phyloP scores from a whole-genome alignment of 1,284 basidiomycete species.

The Ganoderma multipileum region DNA sequence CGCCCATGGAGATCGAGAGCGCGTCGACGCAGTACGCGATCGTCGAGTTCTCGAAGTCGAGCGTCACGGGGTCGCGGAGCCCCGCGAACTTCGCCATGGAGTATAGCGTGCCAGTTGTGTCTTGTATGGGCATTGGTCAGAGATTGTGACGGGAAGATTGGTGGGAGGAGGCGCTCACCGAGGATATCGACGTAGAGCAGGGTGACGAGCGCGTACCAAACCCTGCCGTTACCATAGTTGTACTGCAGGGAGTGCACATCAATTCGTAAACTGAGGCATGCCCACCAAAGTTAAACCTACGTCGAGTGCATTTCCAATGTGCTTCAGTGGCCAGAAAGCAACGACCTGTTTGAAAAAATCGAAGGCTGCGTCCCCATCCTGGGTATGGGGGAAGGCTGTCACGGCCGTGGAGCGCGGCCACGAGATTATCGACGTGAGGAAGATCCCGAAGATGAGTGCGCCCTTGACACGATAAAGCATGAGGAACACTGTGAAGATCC shows the following conservation, averaged over 20 bases:
- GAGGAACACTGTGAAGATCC: constrained; percentile 79
- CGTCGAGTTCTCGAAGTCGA: constrained; percentile 89
- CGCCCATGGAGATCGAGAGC: constrained; percentile 82
- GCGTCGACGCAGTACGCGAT: constrained; percentile 88
- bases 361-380: constrained; percentile 74
- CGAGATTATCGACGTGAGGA: constrained; percentile 86
- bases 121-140: constrained; percentile 12
- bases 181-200: constrained; percentile 93
- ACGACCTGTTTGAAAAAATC: constrained; percentile 91
- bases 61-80: constrained; percentile 82
- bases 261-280: background rate
- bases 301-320: constrained; percentile 68
- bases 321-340: constrained; percentile 71
- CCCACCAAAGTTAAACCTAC: constrained; percentile 49
- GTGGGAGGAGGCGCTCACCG: constrained; percentile 46
- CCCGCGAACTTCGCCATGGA: constrained; percentile 95
- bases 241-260: constrained; percentile 45
- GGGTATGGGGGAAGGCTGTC: constrained; percentile 84
- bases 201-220: constrained; percentile 89
- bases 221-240: constrained; percentile 69
- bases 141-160: background rate
- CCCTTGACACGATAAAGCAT: constrained; percentile 90
- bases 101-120: constrained; percentile 75
- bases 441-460: constrained; percentile 84
- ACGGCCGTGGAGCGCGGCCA: constrained; percentile 86